Evolutionary conservation across 1,139 yeast species (phyloP), one percentile per base, ranked within the genome.

Genomic region (Pichia norvegensis): DNA sequence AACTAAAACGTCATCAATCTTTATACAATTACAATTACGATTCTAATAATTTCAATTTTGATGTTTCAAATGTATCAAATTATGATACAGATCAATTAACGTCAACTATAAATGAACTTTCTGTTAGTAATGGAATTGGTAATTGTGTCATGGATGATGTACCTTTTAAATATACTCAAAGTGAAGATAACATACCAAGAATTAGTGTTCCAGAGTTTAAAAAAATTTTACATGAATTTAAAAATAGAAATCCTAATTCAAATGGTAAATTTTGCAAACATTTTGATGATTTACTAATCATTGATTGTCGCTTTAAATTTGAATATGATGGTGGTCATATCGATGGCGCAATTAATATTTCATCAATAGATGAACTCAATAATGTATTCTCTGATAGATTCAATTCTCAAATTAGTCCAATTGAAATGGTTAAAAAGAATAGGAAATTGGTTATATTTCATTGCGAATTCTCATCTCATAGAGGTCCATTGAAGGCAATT

Each of bases 321-420:
- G 98, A 92, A 65, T 94, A 68, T 63, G 72, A 76, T 36, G 97
- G 98, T 25, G 98, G 98, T 29, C 98, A 94, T 64, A 86, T 92
- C 42, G 75, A 72, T 39, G 81, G 85, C 40, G 95, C 98, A 13
- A 58, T 85, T 46, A 92, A 92, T 62, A 72, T 88, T 36, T 79
- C 85, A 38, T 75, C 84, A 40, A 82, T 84, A 55, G 77, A 76
- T 48, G 81, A 77, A 43, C 67, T 92, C 43, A 92, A 85, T 58
- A 66, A 72, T 31, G 62, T 53, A 41, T 73, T 79, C 48, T 68
- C 62, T n/a, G 51, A 48, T 20, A 54, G 55, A 16, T 46, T 55
- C 29, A 51, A 54, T 33, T 47, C 54, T 36, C 38, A 43, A 14
- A 44, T 46, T 33, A 44, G 54, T 8, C 62, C 63, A 21, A 21